Evolutionary conservation across 345 rosid species (phyloP), one percentile per base, ranked within the genome.

Genomic region (Trapa bicornis): DNA sequence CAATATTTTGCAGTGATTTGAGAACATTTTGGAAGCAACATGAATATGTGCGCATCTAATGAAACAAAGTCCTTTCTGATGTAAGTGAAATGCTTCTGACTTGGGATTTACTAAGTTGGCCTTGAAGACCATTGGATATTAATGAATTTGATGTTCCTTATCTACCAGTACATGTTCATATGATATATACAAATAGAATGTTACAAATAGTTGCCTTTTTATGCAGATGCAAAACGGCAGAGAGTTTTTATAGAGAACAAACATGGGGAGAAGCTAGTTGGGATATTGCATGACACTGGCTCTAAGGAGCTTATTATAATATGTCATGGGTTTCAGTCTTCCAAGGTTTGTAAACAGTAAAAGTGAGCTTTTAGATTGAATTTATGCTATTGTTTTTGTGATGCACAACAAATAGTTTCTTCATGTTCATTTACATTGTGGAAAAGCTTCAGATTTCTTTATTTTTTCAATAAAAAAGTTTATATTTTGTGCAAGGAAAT

Each of bases 281-380:
- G 98, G 60, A 72, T 85, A 56, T 81, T 90, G 41, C 96, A 83
- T 41, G 91, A 90, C 61, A 88, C 98, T 0, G 86, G 88, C 67
- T 93, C 94, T 4, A 80, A 72, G 64, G 86, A 87, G 72, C 80
- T 85, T 70, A 92, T 90, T 33, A 78, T 93, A 52, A 73, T 93
- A 47, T 93, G 94, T 84, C 98, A 93, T 80, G 97, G 97, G 22
- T 83, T 90, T 67, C 90, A 65, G 45, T 90, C 98, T 32, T 76
- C 81, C 10, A 93, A 85, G 96, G 98, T 87, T 13, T 8, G 5
- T n/a, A 41, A 5, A n/a, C 41, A 9, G 17, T 64, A 64, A 38
- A 38, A 64, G 22, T 3, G 3, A 37, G 13, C 15, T 64, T 11
- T 15, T 36, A 2, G 17, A 45, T 66, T 13, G 2, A 47, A 66